Conservation (phyloP, 2,329 filamentous ascomycete genomes). For the Sarocladiaceae sp. region DNA sequence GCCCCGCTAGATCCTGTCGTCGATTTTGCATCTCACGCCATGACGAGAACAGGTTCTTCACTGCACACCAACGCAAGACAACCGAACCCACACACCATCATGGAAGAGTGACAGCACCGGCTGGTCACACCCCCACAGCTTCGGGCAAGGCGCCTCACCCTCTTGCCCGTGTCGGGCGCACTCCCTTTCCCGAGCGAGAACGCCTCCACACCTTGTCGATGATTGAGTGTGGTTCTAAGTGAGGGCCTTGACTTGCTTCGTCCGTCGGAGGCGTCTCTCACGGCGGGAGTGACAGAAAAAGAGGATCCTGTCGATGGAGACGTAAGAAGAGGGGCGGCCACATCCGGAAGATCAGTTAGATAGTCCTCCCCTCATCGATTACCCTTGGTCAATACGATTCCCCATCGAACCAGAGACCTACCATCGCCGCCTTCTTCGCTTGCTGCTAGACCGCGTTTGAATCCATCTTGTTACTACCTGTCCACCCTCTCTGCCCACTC, state of each 20-base stretch:
- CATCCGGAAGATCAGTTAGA: slow-evolving; percentile 15
- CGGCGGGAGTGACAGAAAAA: slow-evolving; percentile 8
- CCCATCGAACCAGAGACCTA: slow-evolving; percentile 3
- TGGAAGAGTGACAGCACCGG: background rate
- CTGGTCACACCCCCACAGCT: background rate
- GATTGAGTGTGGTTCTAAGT: background rate
- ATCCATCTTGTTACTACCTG: slow-evolving; percentile 11
- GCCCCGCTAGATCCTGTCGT: background rate
- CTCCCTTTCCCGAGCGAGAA: slow-evolving; percentile 5
- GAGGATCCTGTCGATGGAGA: slow-evolving; percentile 1
- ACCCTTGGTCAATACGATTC: slow-evolving; percentile 29
- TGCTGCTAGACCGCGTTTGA: slow-evolving; percentile 3
- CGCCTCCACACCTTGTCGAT: slow-evolving; percentile 7
- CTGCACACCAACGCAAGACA: background rate
- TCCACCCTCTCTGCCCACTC: slow-evolving; percentile 10
- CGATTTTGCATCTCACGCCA: background rate
- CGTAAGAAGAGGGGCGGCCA: slow-evolving; percentile 19
- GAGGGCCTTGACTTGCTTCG: slow-evolving; percentile 1
- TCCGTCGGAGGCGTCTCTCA: background rate
- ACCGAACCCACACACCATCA: background rate
- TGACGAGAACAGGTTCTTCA: background rate
- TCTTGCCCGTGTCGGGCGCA: slow-evolving; percentile 7
- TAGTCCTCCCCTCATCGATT: slow-evolving; percentile 21
- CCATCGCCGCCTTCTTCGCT: background rate
- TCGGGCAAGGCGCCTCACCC: background rate